phyloP scores from a whole-genome alignment of 1,284 basidiomycete species.

The Coriolopsis trogii region DNA sequence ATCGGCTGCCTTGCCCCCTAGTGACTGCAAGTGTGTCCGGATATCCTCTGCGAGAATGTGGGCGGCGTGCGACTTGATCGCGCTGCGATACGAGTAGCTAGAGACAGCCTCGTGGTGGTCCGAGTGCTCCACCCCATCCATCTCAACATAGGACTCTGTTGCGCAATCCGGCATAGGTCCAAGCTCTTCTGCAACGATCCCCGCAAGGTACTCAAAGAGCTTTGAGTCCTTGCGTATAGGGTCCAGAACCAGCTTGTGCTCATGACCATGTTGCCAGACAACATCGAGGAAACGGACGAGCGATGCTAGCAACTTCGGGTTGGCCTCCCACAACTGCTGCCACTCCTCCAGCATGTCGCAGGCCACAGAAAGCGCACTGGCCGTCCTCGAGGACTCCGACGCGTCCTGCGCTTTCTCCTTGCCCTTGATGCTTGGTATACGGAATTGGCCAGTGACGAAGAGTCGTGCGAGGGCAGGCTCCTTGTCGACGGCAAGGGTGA shows the following conservation, averaged over 20 bases:
- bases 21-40: constrained; percentile 53
- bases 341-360: constrained; percentile 67
- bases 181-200: constrained; percentile 64
- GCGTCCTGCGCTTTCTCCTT: constrained; percentile 36
- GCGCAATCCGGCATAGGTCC: constrained; percentile 69
- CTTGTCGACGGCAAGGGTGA: constrained; percentile 80
- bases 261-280: constrained; percentile 83
- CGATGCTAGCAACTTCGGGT: constrained; percentile 77
- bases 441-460: constrained; percentile 76
- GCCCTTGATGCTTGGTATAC: constrained; percentile 48
- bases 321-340: constrained; percentile 74
- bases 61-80: constrained; percentile 76
- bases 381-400: constrained; percentile 36
- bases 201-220: constrained; percentile 69
- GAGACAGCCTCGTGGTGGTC: constrained; percentile 64
- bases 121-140: constrained; percentile 60
- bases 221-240: constrained; percentile 53
- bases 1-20: constrained; percentile 32
- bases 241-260: constrained; percentile 68
- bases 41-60: constrained; percentile 76
- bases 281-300: constrained; percentile 80
- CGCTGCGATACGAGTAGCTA: constrained; percentile 68
- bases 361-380: constrained; percentile 66
- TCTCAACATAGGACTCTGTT: constrained; percentile 45
- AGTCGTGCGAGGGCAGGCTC: constrained; percentile 88